These are phyloP conservation scores for Xylaria sp. DNA, from an alignment of 2,329 filamentous ascomycete genomes.

Conservation along the genomic window DNA sequence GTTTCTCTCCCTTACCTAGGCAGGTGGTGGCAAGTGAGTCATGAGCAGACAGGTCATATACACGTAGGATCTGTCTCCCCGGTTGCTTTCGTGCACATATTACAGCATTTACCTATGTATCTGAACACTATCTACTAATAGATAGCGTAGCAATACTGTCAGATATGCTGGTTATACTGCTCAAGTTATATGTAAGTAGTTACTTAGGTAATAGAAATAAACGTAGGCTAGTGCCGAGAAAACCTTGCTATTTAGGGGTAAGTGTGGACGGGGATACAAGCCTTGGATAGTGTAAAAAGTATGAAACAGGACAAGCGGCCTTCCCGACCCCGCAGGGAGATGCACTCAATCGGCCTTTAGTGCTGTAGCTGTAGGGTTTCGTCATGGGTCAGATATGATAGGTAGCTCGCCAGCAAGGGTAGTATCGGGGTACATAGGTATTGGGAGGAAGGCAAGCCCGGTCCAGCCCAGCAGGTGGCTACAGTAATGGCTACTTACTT, in stretches of 20 bases:
- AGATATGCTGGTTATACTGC: no score
- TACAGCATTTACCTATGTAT: no score
- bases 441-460: conserved; percentile 17
- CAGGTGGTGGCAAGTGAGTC: no score
- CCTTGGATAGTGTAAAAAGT: background rate
- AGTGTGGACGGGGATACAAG: background rate
- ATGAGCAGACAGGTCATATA: no score
- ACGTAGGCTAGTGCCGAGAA: conserved; percentile 15
- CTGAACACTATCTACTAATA: no score
- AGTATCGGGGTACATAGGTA: no score
- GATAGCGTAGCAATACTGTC: no score
- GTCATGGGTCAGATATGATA: conserved; percentile 25
- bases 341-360: conserved; percentile 14
- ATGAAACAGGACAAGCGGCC: conserved; percentile 2
- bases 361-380: conserved; percentile 31
- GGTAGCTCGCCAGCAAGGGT: conserved; percentile 1
- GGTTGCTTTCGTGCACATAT: no score
- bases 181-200: no score
- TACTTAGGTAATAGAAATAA: background rate
- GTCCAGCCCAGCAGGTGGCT: background rate
- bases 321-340: conserved; percentile 14
- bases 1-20: no score
- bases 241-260: background rate
- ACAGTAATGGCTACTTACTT: background rate
- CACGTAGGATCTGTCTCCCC: no score